Base-by-base conservation (phyloP, 306 rosid species). In the Acacia confusa region DNA sequence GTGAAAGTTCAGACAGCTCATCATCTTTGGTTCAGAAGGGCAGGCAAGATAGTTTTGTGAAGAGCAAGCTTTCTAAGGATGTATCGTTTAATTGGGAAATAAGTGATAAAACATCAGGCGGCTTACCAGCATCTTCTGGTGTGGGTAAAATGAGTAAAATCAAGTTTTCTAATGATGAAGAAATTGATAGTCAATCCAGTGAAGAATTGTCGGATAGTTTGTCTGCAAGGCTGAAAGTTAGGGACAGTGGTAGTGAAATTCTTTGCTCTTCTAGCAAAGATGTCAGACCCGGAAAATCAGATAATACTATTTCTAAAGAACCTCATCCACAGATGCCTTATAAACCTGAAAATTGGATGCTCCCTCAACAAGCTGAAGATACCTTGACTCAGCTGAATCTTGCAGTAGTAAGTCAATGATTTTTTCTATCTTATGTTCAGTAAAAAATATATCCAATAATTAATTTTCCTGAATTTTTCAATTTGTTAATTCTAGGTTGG, bases 301-400 rank as follows among this genome's bases (percentile, higher is more conserved):
- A 82, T 83, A 82, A 78, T 82, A 80, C 81, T 78, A 84, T 76
- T 70, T 70, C 84, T 72, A 84, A 72, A 75, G 86, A 82, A 81
- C 44, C 88, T 72, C 72, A 30, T 64, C 74, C 89, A 16, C 86
- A 70, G 36, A 82, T 57, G 25, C 84, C 91, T 78, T 93, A 85
- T 78, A 90, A 88, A 83, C 90, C 92, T 41, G 99, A 95, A 84
- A 88, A 88, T 57, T 95, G 99, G 99, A 91, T 93, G 99, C 92
- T 93, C 63, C 95, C 94, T 70, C 89, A 95, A 72, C 89, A 93
- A 77, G 89, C 89, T 84, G 90, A 83, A 79, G 94, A 93, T 83
- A 32, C 82, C 41, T 76, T 93, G 88, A 86, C 92, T 79, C 99
- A 95, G 89, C 85, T 95, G 90, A 95, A 92, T 92, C 96, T 95